Evolutionary conservation across 2,329 filamentous ascomycete species (phyloP), one percentile per base, ranked within the genome.

Genomic region (Talaromyces sp.): DNA sequence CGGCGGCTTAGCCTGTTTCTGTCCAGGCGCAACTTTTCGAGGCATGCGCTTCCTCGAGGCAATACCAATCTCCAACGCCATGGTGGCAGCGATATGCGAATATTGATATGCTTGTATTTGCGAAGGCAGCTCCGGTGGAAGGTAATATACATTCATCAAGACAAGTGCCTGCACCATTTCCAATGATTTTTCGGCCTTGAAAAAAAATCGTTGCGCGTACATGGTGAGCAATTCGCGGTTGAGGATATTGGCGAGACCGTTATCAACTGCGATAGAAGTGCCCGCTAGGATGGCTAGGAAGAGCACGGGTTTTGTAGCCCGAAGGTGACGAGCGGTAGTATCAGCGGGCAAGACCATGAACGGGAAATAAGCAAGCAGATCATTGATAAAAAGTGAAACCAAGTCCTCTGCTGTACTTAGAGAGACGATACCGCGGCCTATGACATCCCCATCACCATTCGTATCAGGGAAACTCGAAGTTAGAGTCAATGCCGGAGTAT

Each of bases 251-350:
- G 82, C 81, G 4, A 84, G 69, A 2, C 75, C 72, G 5, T 70
- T 64, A 84, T 79, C 27, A 22, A 81, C 80, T 68, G 88, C 85
- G 10, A 85, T 86, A 4, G 87, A 84, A 5, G 89, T 85, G 9
- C 86, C 87, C 0, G 89, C 85, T 76, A 93, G 85, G 70, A 92
- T 81, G 35, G 90, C 83, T n/a, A 91, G 81, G 71, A 92, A 92
- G 9, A 93, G 80, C 2, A 86, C 82, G 1, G 90, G 90, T 72
- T 86, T 88, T 43, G 71, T 69, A 22, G 69, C 69, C 61, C 75
- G 73, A 60, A 77, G 60, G 22, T 73, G 73, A 11, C 69, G 67
- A 16, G 74, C 73, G 0, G 74, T 74, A 39, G 73, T 75, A 45
- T 66, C 69, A 8, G 67, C 27, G 2, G 74, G 71, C 41, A 76